Base-by-base conservation (phyloP, 345 rosid genomes). In the Arabidopsis suecica region DNA sequence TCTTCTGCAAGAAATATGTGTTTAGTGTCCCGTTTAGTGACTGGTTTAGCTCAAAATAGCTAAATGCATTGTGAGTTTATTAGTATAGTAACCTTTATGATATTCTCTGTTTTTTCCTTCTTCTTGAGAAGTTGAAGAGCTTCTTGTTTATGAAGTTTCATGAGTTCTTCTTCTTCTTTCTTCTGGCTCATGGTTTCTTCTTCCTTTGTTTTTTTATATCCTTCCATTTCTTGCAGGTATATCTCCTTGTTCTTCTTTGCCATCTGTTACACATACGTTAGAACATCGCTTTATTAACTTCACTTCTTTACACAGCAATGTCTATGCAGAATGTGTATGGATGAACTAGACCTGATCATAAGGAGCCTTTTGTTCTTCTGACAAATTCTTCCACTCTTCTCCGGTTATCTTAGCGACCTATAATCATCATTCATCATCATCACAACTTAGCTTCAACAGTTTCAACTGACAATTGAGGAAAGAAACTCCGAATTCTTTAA, bases 371-470 rank as follows among this genome's bases (percentile, higher is more conserved):
- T 88, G 79, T 72, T 86, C 22, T 32, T 86, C 97, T 0, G 87
- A 79, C 93, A 90, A 83, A 77, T 76, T 88, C 79, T 91, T 94
- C 97, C 96, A 91, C 77, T 94, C 90, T 73, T 88, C 97, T 34
- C 97, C 92, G 0, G 86, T 48, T 57, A 90, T 74, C 82, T 88
- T 94, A 2, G 97, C 88, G 0, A 71, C 82, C 93, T 88, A 77
- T 33, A 51, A 0, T 16, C 71, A 42, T 6, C 42, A 33, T 11
- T 50, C 47, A 61, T 36, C 60, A 61, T 36, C 60, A 28, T 3
- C 12, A 44, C 60, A 45, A 62, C 8, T 63, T 30, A 71, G 66
- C 62, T 67, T 53, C 64, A 53, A 5, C 10, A 4, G 10, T 47
- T 37, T 45, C 50, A 23, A 23, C 13, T 44, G 50, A 23, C 33